phyloP scores from a whole-genome alignment of 192 early-diverging fungal species.

The Lunasporangiospora selenospora region DNA sequence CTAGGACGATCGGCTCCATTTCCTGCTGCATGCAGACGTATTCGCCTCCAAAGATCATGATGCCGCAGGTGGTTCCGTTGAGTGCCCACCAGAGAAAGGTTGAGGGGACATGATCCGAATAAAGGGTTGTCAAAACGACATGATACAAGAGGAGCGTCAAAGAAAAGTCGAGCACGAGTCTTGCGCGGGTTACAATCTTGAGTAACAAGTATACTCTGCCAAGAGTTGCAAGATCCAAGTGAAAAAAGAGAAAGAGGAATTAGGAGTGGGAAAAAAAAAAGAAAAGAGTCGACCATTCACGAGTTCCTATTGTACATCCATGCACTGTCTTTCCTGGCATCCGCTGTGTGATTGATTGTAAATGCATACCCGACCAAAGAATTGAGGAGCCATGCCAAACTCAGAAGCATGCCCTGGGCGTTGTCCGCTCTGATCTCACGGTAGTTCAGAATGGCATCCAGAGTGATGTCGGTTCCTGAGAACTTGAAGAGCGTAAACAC shows the following conservation, averaged over 20 bases:
- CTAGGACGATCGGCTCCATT: conserved; percentile 75
- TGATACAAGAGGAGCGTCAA: conserved; percentile 77
- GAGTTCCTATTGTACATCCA: no score
- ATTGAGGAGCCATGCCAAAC: conserved; percentile 70
- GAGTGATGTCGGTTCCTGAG: conserved; percentile 64
- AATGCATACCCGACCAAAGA: conserved; percentile 61
- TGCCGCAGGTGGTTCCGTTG: conserved; percentile 53
- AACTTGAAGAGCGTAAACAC: conserved; percentile 26
- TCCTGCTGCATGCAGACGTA: conserved; percentile 83
- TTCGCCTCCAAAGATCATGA: conserved; percentile 80
- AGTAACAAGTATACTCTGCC: conserved; percentile 53
- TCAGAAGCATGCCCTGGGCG: conserved; percentile 71
- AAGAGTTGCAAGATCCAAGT: conserved; percentile 30
- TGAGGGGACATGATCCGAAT: conserved; percentile 66
- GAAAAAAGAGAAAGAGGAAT: not conserved
- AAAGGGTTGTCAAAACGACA: conserved; percentile 60
- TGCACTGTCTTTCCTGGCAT: not conserved
- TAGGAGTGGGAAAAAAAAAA: no score
- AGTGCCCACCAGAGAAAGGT: conserved; percentile 74
- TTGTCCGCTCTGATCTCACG: conserved; percentile 64
- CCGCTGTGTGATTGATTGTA: not conserved
- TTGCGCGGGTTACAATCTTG: conserved; percentile 76
- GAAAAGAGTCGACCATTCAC: not conserved
- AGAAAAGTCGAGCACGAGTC: conserved; percentile 80
- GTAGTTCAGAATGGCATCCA: conserved; percentile 73